Evolutionary conservation across 768 basidiomycete genomes (phyloP).

Genomic region (Pisolithus microcarpus): DNA sequence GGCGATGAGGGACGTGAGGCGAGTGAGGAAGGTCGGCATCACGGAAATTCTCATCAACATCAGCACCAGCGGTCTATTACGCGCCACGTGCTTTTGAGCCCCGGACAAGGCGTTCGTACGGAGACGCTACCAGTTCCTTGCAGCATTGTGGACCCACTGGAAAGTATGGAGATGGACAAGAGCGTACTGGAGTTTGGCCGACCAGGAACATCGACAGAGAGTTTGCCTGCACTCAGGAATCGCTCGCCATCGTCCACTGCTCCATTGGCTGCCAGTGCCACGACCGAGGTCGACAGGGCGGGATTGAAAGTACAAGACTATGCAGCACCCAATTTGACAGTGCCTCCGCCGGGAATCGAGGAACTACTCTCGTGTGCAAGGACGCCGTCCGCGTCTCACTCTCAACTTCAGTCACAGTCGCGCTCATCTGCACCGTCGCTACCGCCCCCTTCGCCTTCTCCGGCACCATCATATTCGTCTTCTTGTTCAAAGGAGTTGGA

Average conservation of each 20-base stretch:
- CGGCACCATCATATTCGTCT: not conserved
- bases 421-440: not conserved
- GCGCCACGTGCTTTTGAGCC: constrained; percentile 16
- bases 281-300: not conserved
- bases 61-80: constrained; percentile 7
- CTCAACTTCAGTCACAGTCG: not conserved
- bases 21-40: constrained; percentile 12
- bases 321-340: not conserved
- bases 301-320: constrained; percentile 2
- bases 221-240: constrained; percentile 32
- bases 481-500: not conserved
- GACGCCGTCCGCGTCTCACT: not conserved
- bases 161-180: constrained; percentile 49
- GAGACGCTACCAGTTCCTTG: constrained; percentile 29
- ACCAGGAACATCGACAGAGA: constrained; percentile 72
- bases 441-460: not conserved
- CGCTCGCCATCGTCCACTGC: not conserved
- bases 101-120: constrained; percentile 18
- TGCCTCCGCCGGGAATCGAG: constrained; percentile 3
- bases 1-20: not conserved
- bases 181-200: constrained; percentile 72
- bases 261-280: not conserved
- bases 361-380: not conserved
- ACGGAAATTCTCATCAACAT: constrained; percentile 11
- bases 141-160: constrained; percentile 1